phyloP scores from a whole-genome alignment of 768 basidiomycete genomes.

The Lepiota subincarnata region DNA sequence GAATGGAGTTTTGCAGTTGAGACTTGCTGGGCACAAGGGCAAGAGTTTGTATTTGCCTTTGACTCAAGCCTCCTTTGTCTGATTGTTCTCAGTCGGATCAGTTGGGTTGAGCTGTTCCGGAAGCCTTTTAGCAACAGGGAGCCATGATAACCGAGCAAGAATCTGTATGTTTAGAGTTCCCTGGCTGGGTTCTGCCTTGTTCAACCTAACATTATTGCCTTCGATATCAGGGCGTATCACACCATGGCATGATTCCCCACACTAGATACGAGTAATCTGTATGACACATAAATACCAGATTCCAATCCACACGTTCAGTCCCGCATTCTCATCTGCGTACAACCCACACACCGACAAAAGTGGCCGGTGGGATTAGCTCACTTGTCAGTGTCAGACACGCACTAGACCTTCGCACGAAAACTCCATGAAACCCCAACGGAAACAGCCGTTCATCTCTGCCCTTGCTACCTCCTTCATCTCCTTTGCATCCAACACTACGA shows the following conservation, averaged over 20 bases:
- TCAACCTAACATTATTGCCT: too few relatives aligned
- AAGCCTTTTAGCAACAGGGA: slow-evolving; percentile 28
- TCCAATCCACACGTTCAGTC: too few relatives aligned
- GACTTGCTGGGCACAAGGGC: slow-evolving; percentile 51
- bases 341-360: too few relatives aligned
- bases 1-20: slow-evolving; percentile 61
- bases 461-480: slow-evolving; percentile 1
- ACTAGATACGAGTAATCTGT: too few relatives aligned
- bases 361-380: too few relatives aligned
- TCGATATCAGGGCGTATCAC: too few relatives aligned
- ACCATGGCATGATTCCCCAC: too few relatives aligned
- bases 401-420: background rate
- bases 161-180: slow-evolving; percentile 23
- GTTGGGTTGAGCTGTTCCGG: slow-evolving; percentile 28
- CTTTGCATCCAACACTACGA: slow-evolving; percentile 4
- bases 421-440: slow-evolving; percentile 3
- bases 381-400: too few relatives aligned
- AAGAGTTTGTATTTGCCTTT: slow-evolving; percentile 9
- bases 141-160: slow-evolving; percentile 29
- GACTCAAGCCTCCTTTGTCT: background rate
- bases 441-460: slow-evolving; percentile 7
- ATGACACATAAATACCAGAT: too few relatives aligned
- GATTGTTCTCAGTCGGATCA: slow-evolving; percentile 21
- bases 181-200: background rate
- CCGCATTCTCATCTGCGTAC: too few relatives aligned